A percentile compares a stretch with the other conserved stretches of the same genome.
phyloP scores from a whole-genome alignment of 768 basidiomycete genomes.

The Leccinum imitatum region DNA sequence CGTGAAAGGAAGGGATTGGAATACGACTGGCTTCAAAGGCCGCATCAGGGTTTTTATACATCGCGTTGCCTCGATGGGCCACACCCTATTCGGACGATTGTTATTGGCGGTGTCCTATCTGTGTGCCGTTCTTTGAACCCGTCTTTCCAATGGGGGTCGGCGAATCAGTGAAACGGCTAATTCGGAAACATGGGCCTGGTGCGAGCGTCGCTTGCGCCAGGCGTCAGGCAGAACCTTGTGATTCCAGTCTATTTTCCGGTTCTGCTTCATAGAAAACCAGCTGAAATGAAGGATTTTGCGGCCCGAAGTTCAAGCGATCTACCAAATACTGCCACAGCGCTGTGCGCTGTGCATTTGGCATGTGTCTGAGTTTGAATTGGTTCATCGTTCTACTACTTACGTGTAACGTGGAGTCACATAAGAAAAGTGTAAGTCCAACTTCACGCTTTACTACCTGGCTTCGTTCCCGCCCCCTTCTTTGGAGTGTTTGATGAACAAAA shows the following conservation, averaged over 20 bases:
- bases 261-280: not conserved
- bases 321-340: no score
- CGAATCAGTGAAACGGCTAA: not conserved
- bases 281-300: not conserved
- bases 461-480: no score
- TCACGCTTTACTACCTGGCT: no score
- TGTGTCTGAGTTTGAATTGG: no score
- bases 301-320: not conserved
- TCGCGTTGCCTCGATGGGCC: no score
- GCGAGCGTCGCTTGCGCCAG: not conserved
- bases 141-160: not conserved
- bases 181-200: not conserved
- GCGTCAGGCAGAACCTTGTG: not conserved
- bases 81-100: no score
- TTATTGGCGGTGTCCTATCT: no score
- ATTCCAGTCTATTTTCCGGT: not conserved
- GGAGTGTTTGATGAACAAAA: conserved; percentile 36
- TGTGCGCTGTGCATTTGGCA: no score
- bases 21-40: not conserved
- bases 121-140: no score
- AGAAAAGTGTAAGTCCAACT: no score
- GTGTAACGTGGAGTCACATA: no score
- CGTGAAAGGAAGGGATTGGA: not conserved
- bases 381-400: no score
- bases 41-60: not conserved